Base-by-base conservation (phyloP, 2,329 filamentous ascomycete species). In the Tolypocladium sp. region DNA sequence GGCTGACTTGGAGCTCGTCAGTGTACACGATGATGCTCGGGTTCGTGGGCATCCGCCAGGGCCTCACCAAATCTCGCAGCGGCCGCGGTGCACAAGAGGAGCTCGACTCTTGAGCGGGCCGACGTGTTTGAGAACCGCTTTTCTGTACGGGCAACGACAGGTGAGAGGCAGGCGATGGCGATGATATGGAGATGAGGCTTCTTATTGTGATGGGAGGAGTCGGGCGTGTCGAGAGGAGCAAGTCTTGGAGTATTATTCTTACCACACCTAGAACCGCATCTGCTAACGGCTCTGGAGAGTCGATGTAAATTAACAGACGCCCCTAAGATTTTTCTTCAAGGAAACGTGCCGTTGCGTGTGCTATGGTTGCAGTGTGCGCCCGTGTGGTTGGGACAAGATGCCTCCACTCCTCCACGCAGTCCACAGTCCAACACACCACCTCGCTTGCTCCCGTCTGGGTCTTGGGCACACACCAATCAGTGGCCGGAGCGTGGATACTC, bases 21-120 rank as follows among this genome's bases (percentile, higher is more conserved):
- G 80, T 77, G 67, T 81, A 79, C 63, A 71, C 76, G 6, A 71
- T 79, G 64, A 72, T 79, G 69, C 78, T 81, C 61, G 79, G 79
- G 52, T 72, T 82, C 57, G 70, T 78, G 57, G 75, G 73, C 59
- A 74, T 81, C 65, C 78, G 80, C 27, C 79, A 83, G 67, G 71
- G 70, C 41, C 61, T 76, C 35, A 70, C 68, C 13, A 62, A 67
- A 55, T 66, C 70, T 7, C 58, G 64, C n/a, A 65, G 67, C 49
- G 63, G 64, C 17, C 65, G 66, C 8, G 65, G 63, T 8, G 60
- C 63, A 6, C 38, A 55, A 7, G 59, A 61, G 35, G 41, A 37
- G 17, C 53, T 61, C 40, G 57, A 59, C 56, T 44, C 46, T 42
- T 58, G 55, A 61, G 38, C 30, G 27, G 13, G 2, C 1, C 1